Evolutionary conservation across 805 yeast genomes (phyloP).

Genomic region (Millerozyma miso): DNA sequence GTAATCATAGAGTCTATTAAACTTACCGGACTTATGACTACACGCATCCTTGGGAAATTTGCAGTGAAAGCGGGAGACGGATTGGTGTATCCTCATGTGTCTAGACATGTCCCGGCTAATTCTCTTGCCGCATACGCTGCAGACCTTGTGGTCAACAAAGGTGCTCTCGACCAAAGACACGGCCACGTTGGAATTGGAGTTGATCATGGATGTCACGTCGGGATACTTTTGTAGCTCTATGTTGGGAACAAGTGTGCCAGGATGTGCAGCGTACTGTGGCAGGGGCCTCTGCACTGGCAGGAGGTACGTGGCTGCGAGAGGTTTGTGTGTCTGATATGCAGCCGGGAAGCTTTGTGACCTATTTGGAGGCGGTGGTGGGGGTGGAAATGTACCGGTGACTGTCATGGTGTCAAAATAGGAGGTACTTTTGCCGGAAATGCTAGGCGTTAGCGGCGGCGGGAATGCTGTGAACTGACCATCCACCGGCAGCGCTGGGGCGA

Average conservation of each 20-base stretch:
- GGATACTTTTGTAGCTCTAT: conserved; percentile 23
- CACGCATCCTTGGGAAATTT: conserved; percentile 53
- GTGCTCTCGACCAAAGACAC: conserved; percentile 35
- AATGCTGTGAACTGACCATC: not conserved
- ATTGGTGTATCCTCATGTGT: conserved; percentile 60
- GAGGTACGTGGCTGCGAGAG: not conserved
- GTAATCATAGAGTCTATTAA: conserved; percentile 65
- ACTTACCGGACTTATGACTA: conserved; percentile 55
- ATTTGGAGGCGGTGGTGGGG: not conserved
- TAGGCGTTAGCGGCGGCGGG: not conserved
- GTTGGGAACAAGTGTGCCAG: not conserved
- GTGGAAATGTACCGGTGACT: not conserved
- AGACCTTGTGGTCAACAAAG: conserved; percentile 38
- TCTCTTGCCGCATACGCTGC: conserved; percentile 50
- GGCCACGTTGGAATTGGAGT: conserved; percentile 27
- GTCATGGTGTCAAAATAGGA: not conserved
- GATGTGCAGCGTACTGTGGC: not conserved
- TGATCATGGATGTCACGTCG: conserved; percentile 36
- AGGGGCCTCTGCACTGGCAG: not conserved
- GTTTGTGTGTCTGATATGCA: not conserved
- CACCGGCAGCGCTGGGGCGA: not conserved
- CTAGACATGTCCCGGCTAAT: conserved; percentile 60
- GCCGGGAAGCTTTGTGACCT: not conserved
- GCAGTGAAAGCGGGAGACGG: conserved; percentile 53
- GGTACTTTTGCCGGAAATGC: not conserved